These are phyloP conservation scores for Kurtzmaniella natalensis DNA, from an alignment of 1,139 yeast species.

Conservation along the genomic window DNA sequence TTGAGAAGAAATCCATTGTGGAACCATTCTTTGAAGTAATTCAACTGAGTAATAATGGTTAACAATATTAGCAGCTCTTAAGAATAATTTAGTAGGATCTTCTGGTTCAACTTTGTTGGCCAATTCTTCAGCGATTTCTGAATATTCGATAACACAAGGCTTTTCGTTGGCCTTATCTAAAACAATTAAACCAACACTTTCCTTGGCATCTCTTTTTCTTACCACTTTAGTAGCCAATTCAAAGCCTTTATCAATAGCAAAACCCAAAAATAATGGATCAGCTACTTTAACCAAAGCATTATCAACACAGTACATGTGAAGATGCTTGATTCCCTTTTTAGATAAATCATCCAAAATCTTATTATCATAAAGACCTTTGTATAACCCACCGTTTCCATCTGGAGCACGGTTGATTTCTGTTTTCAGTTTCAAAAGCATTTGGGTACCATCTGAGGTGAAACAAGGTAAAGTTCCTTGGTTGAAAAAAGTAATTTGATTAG, in stretches of 20 bases:
- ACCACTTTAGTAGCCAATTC: slow-evolving; percentile 93
- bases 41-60: slow-evolving; percentile 91
- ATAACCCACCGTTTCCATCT: slow-evolving; percentile 97
- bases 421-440: slow-evolving; percentile 59
- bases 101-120: slow-evolving; percentile 54
- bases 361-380: slow-evolving; percentile 70
- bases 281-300: slow-evolving; percentile 90
- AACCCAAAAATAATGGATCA: slow-evolving; percentile 90
- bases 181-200: slow-evolving; percentile 90
- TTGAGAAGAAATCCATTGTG: slow-evolving; percentile 66
- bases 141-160: slow-evolving; percentile 94
- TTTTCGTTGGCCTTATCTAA: slow-evolving; percentile 51
- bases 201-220: slow-evolving; percentile 82
- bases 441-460: slow-evolving; percentile 63
- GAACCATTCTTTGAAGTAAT: slow-evolving; percentile 55
- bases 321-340: slow-evolving; percentile 72
- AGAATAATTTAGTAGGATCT: slow-evolving; percentile 52
- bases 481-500: slow-evolving; percentile 66
- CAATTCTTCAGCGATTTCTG: slow-evolving; percentile 77
- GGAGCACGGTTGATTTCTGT: slow-evolving; percentile 76
- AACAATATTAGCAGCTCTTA: slow-evolving; percentile 95
- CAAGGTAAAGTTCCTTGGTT: slow-evolving; percentile 97
- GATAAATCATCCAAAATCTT: slow-evolving; percentile 66
- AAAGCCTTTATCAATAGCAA: slow-evolving; percentile 61
- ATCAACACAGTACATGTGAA: slow-evolving; percentile 97